phyloP scores from a whole-genome alignment of 148 eudicot genomes.

The Vaccinium myrtillus region DNA sequence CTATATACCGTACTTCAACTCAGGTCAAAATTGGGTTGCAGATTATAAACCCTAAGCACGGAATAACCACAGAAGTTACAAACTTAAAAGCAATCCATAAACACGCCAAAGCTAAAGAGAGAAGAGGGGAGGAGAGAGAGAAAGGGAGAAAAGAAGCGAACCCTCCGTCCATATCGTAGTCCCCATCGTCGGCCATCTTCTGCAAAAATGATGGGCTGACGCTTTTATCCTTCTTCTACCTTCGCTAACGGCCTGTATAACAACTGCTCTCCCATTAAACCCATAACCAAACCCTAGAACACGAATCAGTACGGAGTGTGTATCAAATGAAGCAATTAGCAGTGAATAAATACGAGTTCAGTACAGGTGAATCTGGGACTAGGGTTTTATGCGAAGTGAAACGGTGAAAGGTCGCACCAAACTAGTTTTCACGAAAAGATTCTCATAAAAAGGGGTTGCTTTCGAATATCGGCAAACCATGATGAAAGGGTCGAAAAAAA shows the following conservation, averaged over 20 bases:
- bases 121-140: background rate
- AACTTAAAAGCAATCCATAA: background rate
- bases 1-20: background rate
- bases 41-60: background rate
- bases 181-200: constrained; percentile 24
- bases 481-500: no score
- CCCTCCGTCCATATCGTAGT: constrained; percentile 30
- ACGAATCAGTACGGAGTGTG: no score
- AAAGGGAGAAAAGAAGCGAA: background rate
- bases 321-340: no score
- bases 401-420: no score
- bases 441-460: no score
- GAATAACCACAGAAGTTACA: background rate
- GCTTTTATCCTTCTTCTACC: background rate
- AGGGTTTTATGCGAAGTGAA: no score
- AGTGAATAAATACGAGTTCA: no score
- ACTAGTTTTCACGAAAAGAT: no score
- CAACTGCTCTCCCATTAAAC: no score
- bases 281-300: no score
- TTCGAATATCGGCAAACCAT: no score
- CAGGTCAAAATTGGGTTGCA: background rate
- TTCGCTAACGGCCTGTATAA: background rate
- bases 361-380: no score
- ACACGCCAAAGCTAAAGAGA: background rate
- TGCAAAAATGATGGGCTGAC: background rate